phyloP scores from a whole-genome alignment of 176 grass and related monocot species.

The Musa troglodytarum region DNA sequence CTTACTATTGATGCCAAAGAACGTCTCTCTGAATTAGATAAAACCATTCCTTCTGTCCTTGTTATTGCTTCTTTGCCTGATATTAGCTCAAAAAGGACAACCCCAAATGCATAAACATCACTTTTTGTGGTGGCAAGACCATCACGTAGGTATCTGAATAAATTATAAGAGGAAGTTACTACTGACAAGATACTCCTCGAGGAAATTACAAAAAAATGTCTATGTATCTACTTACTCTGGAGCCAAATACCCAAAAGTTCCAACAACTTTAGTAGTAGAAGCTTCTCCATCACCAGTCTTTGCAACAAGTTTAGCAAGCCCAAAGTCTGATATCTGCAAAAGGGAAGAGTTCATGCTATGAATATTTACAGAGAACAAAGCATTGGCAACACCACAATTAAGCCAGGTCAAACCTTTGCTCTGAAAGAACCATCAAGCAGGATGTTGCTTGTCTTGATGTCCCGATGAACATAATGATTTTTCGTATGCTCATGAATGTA shows the following conservation, averaged over 20 bases:
- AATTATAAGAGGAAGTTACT: constrained; percentile 13
- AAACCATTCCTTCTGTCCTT: constrained; percentile 38
- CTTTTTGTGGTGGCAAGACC: constrained; percentile 94
- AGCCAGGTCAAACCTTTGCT: constrained; percentile 56
- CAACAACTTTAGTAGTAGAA: constrained; percentile 96
- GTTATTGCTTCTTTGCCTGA: constrained; percentile 95
- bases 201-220: neutral
- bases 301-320: constrained; percentile 86
- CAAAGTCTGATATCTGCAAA: constrained; percentile 92
- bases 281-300: constrained; percentile 78
- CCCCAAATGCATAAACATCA: constrained; percentile 96
- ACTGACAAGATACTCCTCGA: neutral
- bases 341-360: neutral
- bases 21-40: constrained; percentile 68
- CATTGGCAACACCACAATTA: neutral
- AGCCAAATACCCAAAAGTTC: constrained; percentile 97
- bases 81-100: constrained; percentile 94
- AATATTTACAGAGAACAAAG: neutral
- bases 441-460: constrained; percentile 99
- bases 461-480: constrained; percentile 99
- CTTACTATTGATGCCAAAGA: constrained; percentile 94
- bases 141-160: constrained; percentile 71
- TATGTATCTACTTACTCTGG: constrained; percentile 65
- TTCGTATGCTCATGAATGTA: constrained; percentile 99
- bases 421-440: constrained; percentile 86